Percentiles rank a stretch among this genome's conserved stretches.
Evolutionary conservation across 2,329 filamentous ascomycete species (phyloP).

Genomic region (Aureobasidium vineae): DNA sequence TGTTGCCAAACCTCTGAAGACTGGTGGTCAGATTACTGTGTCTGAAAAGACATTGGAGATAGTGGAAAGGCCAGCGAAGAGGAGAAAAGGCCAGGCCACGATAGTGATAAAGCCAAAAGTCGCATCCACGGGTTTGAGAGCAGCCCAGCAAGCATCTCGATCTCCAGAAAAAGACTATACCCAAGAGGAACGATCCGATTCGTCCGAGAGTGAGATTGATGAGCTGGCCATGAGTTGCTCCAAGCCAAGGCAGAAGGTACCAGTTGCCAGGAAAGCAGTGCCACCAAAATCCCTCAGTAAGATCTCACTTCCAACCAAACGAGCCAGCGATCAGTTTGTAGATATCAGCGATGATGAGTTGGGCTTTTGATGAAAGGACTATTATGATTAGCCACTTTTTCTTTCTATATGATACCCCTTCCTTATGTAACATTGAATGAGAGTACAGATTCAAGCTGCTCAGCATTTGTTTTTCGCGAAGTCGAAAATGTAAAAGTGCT

Average conservation of each 20-base stretch:
- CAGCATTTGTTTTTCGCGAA: neutral
- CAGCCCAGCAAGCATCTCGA: neutral
- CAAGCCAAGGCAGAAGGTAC: neutral
- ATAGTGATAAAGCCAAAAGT: too few species aligned
- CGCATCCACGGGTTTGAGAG: neutral
- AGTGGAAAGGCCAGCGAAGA: neutral
- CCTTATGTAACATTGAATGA: neutral
- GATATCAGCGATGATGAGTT: conserved; percentile 19
- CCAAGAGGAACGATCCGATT: neutral
- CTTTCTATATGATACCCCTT: neutral
- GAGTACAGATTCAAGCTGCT: neutral
- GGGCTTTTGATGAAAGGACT: neutral
- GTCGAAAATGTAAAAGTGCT: neutral
- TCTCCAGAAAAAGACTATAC: neutral
- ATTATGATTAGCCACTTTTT: neutral
- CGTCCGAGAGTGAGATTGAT: conserved; percentile 5
- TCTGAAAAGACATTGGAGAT: neutral
- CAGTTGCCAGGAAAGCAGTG: neutral
- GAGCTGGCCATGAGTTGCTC: conserved; percentile 26
- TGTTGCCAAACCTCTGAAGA: neutral
- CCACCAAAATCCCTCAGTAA: neutral
- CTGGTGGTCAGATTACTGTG: too few species aligned
- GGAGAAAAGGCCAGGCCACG: neutral
- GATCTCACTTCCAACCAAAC: neutral
- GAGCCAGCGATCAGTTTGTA: neutral